phyloP scores from a whole-genome alignment of 2,329 filamentous ascomycete genomes.

The Bipolaris victoriae region DNA sequence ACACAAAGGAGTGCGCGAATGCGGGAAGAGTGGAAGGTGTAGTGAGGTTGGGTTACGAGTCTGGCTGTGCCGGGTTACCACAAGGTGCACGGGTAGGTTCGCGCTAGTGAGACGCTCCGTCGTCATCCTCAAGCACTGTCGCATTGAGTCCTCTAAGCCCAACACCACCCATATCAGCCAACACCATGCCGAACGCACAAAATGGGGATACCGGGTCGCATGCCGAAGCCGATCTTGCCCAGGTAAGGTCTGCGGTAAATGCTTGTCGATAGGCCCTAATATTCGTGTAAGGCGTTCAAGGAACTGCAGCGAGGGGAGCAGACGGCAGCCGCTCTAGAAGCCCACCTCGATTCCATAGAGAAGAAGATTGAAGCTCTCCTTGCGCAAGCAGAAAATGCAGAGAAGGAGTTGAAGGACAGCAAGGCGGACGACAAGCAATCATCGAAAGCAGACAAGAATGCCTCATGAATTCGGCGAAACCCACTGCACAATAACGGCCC shows the following conservation, averaged over 20 bases:
- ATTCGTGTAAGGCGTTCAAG: slow-evolving; percentile 54
- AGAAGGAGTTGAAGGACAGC: slow-evolving; percentile 36
- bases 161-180: slow-evolving; percentile 17
- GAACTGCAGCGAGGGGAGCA: slow-evolving; percentile 61
- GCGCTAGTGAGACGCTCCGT: slow-evolving; percentile 37
- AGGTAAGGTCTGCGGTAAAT: slow-evolving; percentile 27
- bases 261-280: slow-evolving; percentile 17
- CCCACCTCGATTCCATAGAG: slow-evolving; percentile 61
- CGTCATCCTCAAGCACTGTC: slow-evolving; percentile 34
- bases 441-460: slow-evolving; percentile 21
- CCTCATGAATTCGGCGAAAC: slow-evolving; percentile 14
- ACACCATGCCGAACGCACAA: slow-evolving; percentile 41
- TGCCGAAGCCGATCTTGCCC: slow-evolving; percentile 45
- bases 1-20: slow-evolving; percentile 21
- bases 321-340: slow-evolving; percentile 62
- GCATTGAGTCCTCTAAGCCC: slow-evolving; percentile 16
- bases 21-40: slow-evolving; percentile 28
- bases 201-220: slow-evolving; percentile 32
- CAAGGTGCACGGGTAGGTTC: slow-evolving; percentile 24
- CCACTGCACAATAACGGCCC: neutral
- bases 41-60: slow-evolving; percentile 30
- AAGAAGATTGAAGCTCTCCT: slow-evolving; percentile 61
- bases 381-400: slow-evolving; percentile 55
- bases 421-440: slow-evolving; percentile 22
- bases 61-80: slow-evolving; percentile 31